Evolutionary conservation across 148 eudicot genomes (phyloP).

Genomic region (Nepenthes gracilis): DNA sequence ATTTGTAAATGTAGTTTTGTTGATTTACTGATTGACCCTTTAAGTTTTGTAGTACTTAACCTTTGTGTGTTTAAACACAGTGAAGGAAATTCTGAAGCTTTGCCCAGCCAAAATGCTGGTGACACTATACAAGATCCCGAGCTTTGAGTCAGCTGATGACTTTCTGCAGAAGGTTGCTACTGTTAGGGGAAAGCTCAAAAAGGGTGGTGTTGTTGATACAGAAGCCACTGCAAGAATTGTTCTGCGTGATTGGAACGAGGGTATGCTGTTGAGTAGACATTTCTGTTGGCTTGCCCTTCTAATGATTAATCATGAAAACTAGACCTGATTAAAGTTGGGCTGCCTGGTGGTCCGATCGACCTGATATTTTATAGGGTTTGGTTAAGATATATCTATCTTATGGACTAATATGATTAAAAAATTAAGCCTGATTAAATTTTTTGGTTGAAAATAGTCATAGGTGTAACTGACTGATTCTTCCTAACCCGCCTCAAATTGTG

Average conservation of each 20-base stretch:
- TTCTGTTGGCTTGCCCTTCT: not conserved
- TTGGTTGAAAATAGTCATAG: too few relatives aligned
- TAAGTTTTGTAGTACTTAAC: not conserved
- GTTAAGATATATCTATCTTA: too few relatives aligned
- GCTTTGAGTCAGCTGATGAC: slow-evolving; percentile 80
- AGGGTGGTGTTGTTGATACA: slow-evolving; percentile 78
- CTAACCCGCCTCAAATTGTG: too few relatives aligned
- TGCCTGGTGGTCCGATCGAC: too few relatives aligned
- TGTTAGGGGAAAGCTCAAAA: slow-evolving; percentile 82
- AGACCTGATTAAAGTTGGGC: too few relatives aligned
- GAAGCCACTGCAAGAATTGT: slow-evolving; percentile 87
- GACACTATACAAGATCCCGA: slow-evolving; percentile 73
- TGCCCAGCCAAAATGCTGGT: slow-evolving; percentile 71
- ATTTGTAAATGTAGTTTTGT: too few relatives aligned
- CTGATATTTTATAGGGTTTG: too few relatives aligned
- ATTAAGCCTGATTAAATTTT: too few relatives aligned
- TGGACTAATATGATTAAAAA: too few relatives aligned
- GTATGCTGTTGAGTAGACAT: slow-evolving; percentile 21
- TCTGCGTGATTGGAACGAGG: slow-evolving; percentile 94
- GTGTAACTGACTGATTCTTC: too few relatives aligned
- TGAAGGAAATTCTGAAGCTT: slow-evolving; percentile 80
- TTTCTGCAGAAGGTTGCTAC: slow-evolving; percentile 82
- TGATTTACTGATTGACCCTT: too few relatives aligned
- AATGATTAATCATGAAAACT: not conserved
- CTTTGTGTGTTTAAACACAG: slow-evolving; percentile 23